These are phyloP conservation scores for Sodiomyces alkalinus DNA, from an alignment of 2,329 filamentous ascomycete species.

Conservation along the genomic window DNA sequence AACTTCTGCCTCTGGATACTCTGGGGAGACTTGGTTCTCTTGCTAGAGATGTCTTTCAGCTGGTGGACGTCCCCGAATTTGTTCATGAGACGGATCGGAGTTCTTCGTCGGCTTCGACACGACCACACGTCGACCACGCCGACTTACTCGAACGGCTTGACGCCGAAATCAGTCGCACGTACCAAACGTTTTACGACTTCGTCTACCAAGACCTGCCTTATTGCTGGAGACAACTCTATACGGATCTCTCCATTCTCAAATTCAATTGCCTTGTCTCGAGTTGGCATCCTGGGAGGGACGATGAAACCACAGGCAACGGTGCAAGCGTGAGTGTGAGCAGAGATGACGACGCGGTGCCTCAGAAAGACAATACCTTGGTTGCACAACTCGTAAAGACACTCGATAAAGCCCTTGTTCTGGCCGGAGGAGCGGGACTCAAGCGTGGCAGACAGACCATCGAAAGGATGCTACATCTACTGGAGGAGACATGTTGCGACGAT, in stretches of 20 bases:
- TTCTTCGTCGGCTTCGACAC: too few relatives aligned
- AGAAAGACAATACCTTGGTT: conserved; percentile 25
- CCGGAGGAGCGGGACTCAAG: conserved; percentile 41
- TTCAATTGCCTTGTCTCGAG: conserved; percentile 18
- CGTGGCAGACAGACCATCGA: conserved; percentile 39
- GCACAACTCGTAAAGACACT: conserved; percentile 52
- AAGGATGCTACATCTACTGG: conserved; percentile 28
- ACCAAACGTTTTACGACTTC: conserved; percentile 44
- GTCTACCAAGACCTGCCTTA: conserved; percentile 49
- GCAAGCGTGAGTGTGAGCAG: too few relatives aligned
- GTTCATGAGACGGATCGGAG: too few relatives aligned
- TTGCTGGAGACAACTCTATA: conserved; percentile 58
- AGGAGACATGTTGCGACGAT: conserved; percentile 11
- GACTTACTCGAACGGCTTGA: conserved; percentile 2
- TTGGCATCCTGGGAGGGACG: background rate
- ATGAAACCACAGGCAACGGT: background rate
- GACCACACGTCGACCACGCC: too few relatives aligned
- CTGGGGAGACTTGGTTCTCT: too few relatives aligned
- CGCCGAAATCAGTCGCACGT: conserved; percentile 3
- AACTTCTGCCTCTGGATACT: too few relatives aligned
- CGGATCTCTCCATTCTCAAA: conserved; percentile 52
- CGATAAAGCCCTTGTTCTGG: conserved; percentile 63
- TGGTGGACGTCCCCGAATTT: too few relatives aligned
- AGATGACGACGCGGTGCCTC: background rate
- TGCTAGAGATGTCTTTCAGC: too few relatives aligned